Percentiles rank a stretch among this genome's conserved stretches.
phyloP scores from a whole-genome alignment of 2,329 filamentous ascomycete genomes.

The Fusarium beomiforme region DNA sequence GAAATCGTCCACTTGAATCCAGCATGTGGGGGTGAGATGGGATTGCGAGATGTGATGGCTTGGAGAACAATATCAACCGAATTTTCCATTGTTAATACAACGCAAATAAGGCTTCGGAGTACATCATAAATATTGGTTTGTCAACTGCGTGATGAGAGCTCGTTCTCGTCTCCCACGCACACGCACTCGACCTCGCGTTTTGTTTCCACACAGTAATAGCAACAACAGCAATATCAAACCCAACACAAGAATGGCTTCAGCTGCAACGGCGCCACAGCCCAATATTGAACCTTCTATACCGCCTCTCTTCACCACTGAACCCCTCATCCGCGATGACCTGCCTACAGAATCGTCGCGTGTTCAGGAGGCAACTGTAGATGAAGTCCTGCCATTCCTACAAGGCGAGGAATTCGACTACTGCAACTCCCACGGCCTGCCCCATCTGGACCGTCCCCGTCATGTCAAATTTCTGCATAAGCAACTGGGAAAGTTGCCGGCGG shows the following conservation, averaged over 20 bases:
- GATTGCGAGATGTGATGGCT: constrained; percentile 36
- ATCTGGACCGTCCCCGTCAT: constrained; percentile 73
- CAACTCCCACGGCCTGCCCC: constrained; percentile 79
- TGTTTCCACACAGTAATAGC: constrained; percentile 44
- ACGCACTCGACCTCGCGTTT: constrained; percentile 45
- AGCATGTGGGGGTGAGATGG: constrained; percentile 39
- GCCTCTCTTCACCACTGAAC: constrained; percentile 65
- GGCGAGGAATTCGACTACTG: constrained; percentile 61
- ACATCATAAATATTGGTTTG: not conserved
- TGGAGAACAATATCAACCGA: constrained; percentile 44
- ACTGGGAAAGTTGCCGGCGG: constrained; percentile 70
- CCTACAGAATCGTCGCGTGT: constrained; percentile 72
- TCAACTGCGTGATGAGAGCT: constrained; percentile 45
- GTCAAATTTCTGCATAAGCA: constrained; percentile 69
- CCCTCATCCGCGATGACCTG: constrained; percentile 72
- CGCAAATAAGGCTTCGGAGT: constrained; percentile 35
- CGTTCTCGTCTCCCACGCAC: constrained; percentile 43
- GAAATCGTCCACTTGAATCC: constrained; percentile 19
- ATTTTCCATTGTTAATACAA: constrained; percentile 22
- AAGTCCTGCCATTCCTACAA: constrained; percentile 75
- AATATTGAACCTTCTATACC: constrained; percentile 53
- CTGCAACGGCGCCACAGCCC: constrained; percentile 16
- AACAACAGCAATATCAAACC: constrained; percentile 11
- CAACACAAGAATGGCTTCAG: constrained; percentile 25
- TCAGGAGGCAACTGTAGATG: constrained; percentile 75